Percentiles rank a stretch among this genome's conserved stretches.
Conservation (phyloP, 495 filamentous ascomycete species). For the Penicillium manginii region DNA sequence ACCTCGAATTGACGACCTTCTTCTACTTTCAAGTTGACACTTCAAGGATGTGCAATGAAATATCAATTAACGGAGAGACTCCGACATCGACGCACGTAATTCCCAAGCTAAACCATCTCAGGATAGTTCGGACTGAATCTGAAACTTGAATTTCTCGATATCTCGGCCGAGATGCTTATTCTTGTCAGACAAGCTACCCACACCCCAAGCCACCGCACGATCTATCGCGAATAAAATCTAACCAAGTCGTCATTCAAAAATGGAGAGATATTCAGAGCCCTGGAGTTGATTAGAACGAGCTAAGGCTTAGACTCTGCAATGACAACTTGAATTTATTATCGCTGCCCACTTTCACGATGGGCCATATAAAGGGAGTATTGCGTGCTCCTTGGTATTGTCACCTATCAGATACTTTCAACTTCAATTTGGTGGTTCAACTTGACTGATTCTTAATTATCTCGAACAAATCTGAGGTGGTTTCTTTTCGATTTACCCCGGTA, state of each 20-base stretch:
- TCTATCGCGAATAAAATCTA: not conserved
- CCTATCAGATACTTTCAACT: no score
- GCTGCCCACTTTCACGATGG: not conserved
- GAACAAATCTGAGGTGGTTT: no score
- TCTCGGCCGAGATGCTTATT: not conserved
- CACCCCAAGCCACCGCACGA: not conserved
- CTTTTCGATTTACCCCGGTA: no score
- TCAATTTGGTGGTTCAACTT: no score
- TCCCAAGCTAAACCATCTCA: not conserved
- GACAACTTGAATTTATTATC: not conserved
- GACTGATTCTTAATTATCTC: no score
- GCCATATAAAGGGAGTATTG: slow-evolving; percentile 23
- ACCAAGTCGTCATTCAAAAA: not conserved
- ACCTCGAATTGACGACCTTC: no score
- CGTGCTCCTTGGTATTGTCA: slow-evolving; percentile 11
- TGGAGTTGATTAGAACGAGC: no score
- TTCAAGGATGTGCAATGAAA: no score
- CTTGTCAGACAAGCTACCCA: no score
- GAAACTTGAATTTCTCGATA: not conserved
- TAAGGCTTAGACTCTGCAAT: no score
- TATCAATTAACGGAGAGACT: not conserved
- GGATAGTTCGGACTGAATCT: not conserved
- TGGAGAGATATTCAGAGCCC: no score
- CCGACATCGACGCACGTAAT: not conserved
- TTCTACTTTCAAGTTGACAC: no score